Evolutionary conservation across 2,329 filamentous ascomycete species (phyloP).

Genomic region (Aspergillus puulaauensis): DNA sequence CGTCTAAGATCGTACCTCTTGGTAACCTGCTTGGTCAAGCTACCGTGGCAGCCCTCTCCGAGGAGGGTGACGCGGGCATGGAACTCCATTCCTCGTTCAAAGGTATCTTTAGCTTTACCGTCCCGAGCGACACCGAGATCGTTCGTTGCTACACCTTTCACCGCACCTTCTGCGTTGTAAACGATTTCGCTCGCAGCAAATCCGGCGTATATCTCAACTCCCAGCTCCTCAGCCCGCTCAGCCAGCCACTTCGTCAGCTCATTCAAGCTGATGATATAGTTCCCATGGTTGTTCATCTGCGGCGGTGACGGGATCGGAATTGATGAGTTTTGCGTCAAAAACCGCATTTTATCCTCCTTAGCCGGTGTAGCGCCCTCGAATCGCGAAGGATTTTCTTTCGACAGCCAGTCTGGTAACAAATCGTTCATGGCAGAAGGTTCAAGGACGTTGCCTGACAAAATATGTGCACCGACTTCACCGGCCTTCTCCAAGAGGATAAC

Average conservation of each 20-base stretch:
- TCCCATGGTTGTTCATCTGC: constrained; percentile 97
- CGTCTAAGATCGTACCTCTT: constrained; percentile 89
- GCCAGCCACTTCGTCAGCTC: constrained; percentile 95
- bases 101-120: constrained; percentile 83
- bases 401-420: constrained; percentile 89
- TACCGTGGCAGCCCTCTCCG: constrained; percentile 93
- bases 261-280: constrained; percentile 95
- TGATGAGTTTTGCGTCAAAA: constrained; percentile 77
- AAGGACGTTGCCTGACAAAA: constrained; percentile 92
- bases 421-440: constrained; percentile 86
- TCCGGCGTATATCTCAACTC: constrained; percentile 93
- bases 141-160: constrained; percentile 93
- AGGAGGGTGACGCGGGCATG: constrained; percentile 89
- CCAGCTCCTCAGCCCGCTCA: constrained; percentile 92
- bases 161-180: constrained; percentile 81
- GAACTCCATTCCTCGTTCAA: constrained; percentile 98
- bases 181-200: constrained; percentile 93
- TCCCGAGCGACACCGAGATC: constrained; percentile 81
- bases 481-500: constrained; percentile 94
- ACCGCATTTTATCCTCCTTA: constrained; percentile 83
- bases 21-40: constrained; percentile 88
- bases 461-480: constrained; percentile 90
- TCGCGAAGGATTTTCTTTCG: constrained; percentile 79
- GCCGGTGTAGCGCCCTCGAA: constrained; percentile 88
- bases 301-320: constrained; percentile 85